A percentile compares a stretch with the other conserved stretches of the same genome.
phyloP scores from a whole-genome alignment of 352 stramenopile species.

The Vaucheria bursata region DNA sequence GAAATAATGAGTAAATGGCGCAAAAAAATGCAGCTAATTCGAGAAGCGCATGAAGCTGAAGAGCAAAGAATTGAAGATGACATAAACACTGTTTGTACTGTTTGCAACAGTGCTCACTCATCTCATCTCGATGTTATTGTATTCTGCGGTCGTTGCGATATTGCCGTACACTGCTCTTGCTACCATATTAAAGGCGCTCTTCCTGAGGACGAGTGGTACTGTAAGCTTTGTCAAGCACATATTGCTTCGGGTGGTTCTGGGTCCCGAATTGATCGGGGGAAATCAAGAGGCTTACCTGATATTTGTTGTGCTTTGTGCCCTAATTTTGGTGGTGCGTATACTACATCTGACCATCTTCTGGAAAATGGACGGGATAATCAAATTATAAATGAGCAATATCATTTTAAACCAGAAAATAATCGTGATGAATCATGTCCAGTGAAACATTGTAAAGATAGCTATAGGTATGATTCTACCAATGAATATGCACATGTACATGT shows the following conservation, averaged over 20 bases:
- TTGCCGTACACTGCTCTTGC: slow-evolving; percentile 36
- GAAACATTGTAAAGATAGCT: too few relatives aligned
- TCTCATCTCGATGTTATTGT: slow-evolving; percentile 12
- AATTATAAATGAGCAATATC: too few relatives aligned
- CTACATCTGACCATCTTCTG: background rate
- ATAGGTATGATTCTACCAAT: too few relatives aligned
- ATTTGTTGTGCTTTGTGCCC: background rate
- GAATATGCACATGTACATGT: background rate
- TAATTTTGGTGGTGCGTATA: background rate
- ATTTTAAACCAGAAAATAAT: too few relatives aligned
- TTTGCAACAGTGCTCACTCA: slow-evolving; percentile 19
- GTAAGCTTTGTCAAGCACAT: background rate
- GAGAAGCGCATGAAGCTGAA: too few relatives aligned
- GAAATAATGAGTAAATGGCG: too few relatives aligned
- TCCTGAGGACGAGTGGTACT: background rate
- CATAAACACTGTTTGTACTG: slow-evolving; percentile 19
- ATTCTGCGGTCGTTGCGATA: slow-evolving; percentile 38
- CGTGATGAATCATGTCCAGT: too few relatives aligned
- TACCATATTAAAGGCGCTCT: slow-evolving; percentile 8
- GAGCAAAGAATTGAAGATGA: slow-evolving; percentile 38
- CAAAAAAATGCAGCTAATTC: too few relatives aligned
- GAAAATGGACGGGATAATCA: too few relatives aligned
- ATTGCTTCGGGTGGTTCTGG: background rate
- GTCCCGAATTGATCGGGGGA: background rate
- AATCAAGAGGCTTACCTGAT: background rate